A percentile compares a stretch with the other conserved stretches of the same genome.
These are phyloP conservation scores for Neoconidiobolus thromboides DNA, from an alignment of 371 early-diverging fungal genomes.

Conservation along the genomic window DNA sequence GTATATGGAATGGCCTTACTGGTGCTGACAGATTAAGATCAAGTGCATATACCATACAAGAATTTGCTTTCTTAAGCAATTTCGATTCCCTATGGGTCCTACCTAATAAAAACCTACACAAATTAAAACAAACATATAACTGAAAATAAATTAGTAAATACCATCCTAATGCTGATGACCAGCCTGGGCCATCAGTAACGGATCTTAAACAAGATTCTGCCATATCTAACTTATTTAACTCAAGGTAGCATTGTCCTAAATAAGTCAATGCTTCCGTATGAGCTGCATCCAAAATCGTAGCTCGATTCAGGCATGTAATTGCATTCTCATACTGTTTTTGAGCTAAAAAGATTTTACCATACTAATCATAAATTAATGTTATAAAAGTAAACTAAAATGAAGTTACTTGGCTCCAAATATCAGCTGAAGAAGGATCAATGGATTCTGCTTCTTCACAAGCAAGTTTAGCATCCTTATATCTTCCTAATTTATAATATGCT, in stretches of 20 bases:
- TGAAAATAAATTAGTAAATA: conserved; percentile 9
- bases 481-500: conserved; percentile 27
- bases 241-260: neutral
- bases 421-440: conserved; percentile 24
- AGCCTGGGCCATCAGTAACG: conserved; percentile 29
- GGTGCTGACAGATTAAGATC: conserved; percentile 45
- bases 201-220: conserved; percentile 12
- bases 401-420: conserved; percentile 26
- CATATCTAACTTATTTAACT: neutral
- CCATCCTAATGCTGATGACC: conserved; percentile 48
- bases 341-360: conserved; percentile 23
- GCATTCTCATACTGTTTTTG: conserved; percentile 23
- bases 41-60: conserved; percentile 46
- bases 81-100: conserved; percentile 28
- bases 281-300: conserved; percentile 21
- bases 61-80: conserved; percentile 31
- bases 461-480: conserved; percentile 35
- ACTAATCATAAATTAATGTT: conserved; percentile 4
- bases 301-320: conserved; percentile 27
- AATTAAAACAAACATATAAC: neutral
- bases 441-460: conserved; percentile 46
- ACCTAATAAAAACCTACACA: conserved; percentile 27
- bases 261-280: conserved; percentile 10
- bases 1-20: conserved; percentile 30
- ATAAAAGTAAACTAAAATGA: conserved; percentile 12